Base-by-base conservation (phyloP, 2,329 filamentous ascomycete genomes). In the Colletotrichum kahawae region DNA sequence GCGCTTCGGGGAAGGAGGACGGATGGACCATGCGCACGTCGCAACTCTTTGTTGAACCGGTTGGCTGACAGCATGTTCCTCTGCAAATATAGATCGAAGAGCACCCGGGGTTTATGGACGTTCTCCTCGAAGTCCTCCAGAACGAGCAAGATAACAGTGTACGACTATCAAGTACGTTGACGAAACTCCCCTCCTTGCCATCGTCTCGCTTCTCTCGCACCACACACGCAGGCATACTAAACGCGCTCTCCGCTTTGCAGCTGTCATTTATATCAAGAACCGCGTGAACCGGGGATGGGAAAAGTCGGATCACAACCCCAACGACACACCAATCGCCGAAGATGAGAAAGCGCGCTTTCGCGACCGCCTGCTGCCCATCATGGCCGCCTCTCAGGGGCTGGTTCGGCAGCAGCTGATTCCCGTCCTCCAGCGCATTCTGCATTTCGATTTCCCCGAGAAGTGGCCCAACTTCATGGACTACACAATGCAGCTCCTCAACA, bases 211-310 rank as follows among this genome's bases (percentile, higher is more conserved):
- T 16, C 34, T 27, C 13, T 34, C 18, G 33, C 14, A 14, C 27
- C 56, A n/a, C 27, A 24, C 54, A 43, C 27, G 48, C 57, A 64
- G 27, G 48, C 38, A 56, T 69, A 36, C 69, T 75, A 64, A 74
- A 67, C 65, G 31, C 51, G 57, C 71, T 67, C 78, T 68, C 79
- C 73, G 70, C 63, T 63, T 69, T 76, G 77, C 85, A 98, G 96
- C 95, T 82, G 96, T 96, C 82, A 95, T 99, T 80, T 99, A 98
- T 87, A 92, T 98, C 84, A 99, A 99, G 88, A 98, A 99, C 87
- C 94, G 96, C 83, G 94, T 98, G 84, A 96, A 94, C 84, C 94
- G 96, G 83, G 95, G 95, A 81, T 99, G 97, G 97, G 91, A 93
- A 71, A 92, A 91, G 77, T 89, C 90, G 81, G 95, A 97, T 78